phyloP scores from a whole-genome alignment of 352 stramenopile species.

The Pythium dissotocum region DNA sequence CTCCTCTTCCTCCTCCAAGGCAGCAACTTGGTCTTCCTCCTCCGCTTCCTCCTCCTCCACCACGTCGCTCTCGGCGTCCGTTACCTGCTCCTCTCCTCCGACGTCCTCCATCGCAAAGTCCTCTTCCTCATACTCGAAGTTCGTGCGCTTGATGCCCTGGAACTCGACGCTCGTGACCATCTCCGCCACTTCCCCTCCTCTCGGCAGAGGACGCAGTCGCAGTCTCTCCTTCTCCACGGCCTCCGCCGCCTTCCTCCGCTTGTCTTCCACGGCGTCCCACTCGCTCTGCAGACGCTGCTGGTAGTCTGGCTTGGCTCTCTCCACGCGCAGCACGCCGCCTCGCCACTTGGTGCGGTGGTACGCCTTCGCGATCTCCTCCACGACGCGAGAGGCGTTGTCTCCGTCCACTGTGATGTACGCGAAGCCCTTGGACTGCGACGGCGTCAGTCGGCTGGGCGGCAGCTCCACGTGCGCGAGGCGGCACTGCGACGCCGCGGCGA shows the following conservation, averaged over 20 bases:
- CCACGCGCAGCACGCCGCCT: slow-evolving; percentile 55
- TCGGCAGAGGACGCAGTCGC: background rate
- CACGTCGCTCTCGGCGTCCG: slow-evolving; percentile 4
- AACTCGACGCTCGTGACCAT: slow-evolving; percentile 33
- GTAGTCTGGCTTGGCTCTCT: slow-evolving; percentile 57
- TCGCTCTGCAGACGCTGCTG: slow-evolving; percentile 42
- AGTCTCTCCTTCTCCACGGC: slow-evolving; percentile 8
- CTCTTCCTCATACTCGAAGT: slow-evolving; percentile 28
- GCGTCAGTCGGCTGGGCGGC: slow-evolving; percentile 25
- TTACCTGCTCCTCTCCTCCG: slow-evolving; percentile 9
- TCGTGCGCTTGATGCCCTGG: slow-evolving; percentile 30
- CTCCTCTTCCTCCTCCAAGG: background rate
- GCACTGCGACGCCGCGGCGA: slow-evolving; percentile 35
- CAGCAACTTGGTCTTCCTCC: background rate
- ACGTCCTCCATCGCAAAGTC: background rate
- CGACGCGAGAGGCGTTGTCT: slow-evolving; percentile 27
- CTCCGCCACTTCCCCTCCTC: slow-evolving; percentile 7
- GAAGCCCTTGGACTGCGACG: slow-evolving; percentile 40
- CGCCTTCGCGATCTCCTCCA: slow-evolving; percentile 53
- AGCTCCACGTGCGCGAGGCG: slow-evolving; percentile 46
- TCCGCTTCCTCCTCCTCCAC: slow-evolving; percentile 11
- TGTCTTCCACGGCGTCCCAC: slow-evolving; percentile 28
- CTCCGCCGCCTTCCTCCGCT: slow-evolving; percentile 14
- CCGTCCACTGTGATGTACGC: slow-evolving; percentile 61
- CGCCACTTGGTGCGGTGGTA: slow-evolving; percentile 81